Percentiles rank a stretch among this genome's conserved stretches.
These are phyloP conservation scores for Penicillium paneum DNA, from an alignment of 2,329 filamentous ascomycete genomes.

Conservation along the genomic window DNA sequence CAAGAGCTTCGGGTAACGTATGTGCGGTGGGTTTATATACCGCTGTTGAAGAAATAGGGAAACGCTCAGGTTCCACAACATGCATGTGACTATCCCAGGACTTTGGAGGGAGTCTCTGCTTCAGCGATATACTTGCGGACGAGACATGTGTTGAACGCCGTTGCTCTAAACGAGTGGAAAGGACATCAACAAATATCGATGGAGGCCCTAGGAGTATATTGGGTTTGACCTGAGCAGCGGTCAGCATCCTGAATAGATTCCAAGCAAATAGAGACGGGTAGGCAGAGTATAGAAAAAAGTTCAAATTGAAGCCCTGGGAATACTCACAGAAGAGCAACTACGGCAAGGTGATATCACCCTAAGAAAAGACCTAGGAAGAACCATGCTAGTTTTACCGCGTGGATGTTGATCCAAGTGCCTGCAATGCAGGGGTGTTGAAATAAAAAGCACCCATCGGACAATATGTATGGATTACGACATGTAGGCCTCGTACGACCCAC, in stretches of 20 bases:
- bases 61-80: constrained; percentile 54
- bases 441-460: constrained; percentile 12
- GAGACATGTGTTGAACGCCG: constrained; percentile 14
- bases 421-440: constrained; percentile 9
- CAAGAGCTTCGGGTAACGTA: constrained; percentile 50
- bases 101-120: constrained; percentile 27
- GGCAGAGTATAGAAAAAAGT: background rate
- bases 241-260: constrained; percentile 23
- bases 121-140: constrained; percentile 14
- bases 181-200: constrained; percentile 17
- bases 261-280: background rate
- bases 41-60: constrained; percentile 49
- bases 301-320: background rate
- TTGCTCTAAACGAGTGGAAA: constrained; percentile 7
- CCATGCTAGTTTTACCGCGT: constrained; percentile 18
- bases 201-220: constrained; percentile 13
- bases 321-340: constrained; percentile 17
- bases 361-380: constrained; percentile 7
- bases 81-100: constrained; percentile 65
- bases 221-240: constrained; percentile 23
- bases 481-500: constrained; percentile 12
- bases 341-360: constrained; percentile 9
- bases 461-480: background rate
- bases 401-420: background rate
- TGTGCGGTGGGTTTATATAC: constrained; percentile 52